Evolutionary conservation across 768 basidiomycete species (phyloP).

Genomic region (Mycena alexandri): DNA sequence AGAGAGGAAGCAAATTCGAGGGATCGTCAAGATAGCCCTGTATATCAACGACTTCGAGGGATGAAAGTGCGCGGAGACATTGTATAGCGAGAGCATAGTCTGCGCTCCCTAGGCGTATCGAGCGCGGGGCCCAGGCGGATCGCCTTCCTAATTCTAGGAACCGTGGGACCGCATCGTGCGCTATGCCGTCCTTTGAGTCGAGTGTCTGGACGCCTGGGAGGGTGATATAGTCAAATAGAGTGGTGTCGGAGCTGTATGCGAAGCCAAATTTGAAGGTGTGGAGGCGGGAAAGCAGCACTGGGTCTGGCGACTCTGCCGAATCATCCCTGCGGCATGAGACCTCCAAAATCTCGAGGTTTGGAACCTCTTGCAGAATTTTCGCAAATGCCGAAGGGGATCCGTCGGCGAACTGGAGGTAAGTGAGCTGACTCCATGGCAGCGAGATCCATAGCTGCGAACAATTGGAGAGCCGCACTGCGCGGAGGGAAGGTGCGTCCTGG

Average conservation of each 20-base stretch:
- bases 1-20: neutral
- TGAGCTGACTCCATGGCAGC: conserved; percentile 12
- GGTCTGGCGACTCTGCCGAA: neutral
- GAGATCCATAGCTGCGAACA: neutral
- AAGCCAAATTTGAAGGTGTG: neutral
- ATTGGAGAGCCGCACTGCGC: neutral
- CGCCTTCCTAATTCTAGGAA: neutral
- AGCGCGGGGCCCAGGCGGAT: conserved; percentile 6
- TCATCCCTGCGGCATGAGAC: neutral
- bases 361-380: neutral
- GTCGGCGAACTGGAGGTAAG: neutral
- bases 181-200: neutral
- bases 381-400: neutral
- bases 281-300: neutral
- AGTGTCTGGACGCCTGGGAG: conserved; percentile 2
- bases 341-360: conserved; percentile 2
- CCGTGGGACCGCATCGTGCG: too few species aligned
- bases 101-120: neutral
- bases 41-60: conserved; percentile 4
- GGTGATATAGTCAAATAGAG: neutral
- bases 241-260: neutral
- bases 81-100: neutral
- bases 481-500: conserved; percentile 8
- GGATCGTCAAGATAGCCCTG: neutral
- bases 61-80: neutral